Conservation (phyloP, 108 stramenopile genomes). For the Chaetoceros muelleri region DNA sequence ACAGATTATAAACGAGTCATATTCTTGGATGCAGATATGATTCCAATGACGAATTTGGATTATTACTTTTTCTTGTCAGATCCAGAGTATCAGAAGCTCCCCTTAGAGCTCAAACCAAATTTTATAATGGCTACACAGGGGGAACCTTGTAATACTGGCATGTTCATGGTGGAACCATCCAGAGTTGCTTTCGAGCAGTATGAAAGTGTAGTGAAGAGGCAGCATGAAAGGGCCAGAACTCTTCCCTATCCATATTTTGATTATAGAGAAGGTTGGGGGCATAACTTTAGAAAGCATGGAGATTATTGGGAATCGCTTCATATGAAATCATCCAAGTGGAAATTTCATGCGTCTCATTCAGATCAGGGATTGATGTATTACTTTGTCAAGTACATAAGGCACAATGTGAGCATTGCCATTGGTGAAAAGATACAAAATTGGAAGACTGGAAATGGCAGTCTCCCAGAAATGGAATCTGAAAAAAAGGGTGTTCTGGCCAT, state of each 20-base stretch:
- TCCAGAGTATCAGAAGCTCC: background rate
- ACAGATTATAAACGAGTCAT: slow-evolving; percentile 54
- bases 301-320: slow-evolving; percentile 9
- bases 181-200: slow-evolving; percentile 17
- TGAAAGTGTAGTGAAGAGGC: slow-evolving; percentile 10
- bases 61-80: slow-evolving; percentile 39
- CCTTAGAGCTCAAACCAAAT: slow-evolving; percentile 21
- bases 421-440: slow-evolving; percentile 15
- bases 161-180: slow-evolving; percentile 42
- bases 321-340: slow-evolving; percentile 17
- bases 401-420: slow-evolving; percentile 14
- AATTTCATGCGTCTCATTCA: slow-evolving; percentile 24
- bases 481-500: background rate
- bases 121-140: slow-evolving; percentile 20
- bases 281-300: background rate
- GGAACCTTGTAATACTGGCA: slow-evolving; percentile 32
- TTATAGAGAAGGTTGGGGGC: background rate
- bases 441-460: slow-evolving; percentile 7
- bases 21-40: slow-evolving; percentile 61
- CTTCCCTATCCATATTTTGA: slow-evolving; percentile 18
- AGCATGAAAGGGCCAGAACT: slow-evolving; percentile 10
- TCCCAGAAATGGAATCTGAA: too few relatives aligned
- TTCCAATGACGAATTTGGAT: slow-evolving; percentile 49
- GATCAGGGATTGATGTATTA: slow-evolving; percentile 49
- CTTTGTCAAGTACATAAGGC: slow-evolving; percentile 25